Evolutionary conservation across 2,329 filamentous ascomycete species (phyloP).

Genomic region (Xylaria sp.): DNA sequence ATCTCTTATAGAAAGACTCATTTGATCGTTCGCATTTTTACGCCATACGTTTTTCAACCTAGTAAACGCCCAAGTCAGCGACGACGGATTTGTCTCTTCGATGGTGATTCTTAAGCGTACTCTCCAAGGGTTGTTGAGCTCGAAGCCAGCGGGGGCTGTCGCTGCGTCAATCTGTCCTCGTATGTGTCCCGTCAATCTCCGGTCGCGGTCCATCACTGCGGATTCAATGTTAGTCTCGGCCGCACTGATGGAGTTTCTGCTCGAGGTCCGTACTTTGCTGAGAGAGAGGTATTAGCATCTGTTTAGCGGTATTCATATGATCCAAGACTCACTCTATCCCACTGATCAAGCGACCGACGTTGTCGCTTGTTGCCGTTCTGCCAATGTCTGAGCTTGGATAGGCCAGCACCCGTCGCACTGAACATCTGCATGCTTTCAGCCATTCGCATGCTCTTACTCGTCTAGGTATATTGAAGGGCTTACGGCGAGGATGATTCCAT

Average conservation of each 20-base stretch:
- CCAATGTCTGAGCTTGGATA: constrained; percentile 52
- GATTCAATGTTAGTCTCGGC: constrained; percentile 17
- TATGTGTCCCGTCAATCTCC: constrained; percentile 53
- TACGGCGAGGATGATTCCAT: constrained; percentile 59
- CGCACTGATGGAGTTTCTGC: not conserved
- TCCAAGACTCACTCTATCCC: constrained; percentile 50
- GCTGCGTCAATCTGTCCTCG: constrained; percentile 54
- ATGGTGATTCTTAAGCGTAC: constrained; percentile 37
- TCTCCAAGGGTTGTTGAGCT: constrained; percentile 60
- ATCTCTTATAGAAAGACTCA: constrained; percentile 9
- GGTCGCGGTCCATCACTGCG: constrained; percentile 61
- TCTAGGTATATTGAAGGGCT: constrained; percentile 25
- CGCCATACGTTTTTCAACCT: constrained; percentile 51
- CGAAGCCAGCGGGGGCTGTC: constrained; percentile 54
- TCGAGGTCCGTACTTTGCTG: constrained; percentile 49
- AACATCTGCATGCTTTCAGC: constrained; percentile 51
- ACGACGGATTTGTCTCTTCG: not conserved
- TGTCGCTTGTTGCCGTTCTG: constrained; percentile 57
- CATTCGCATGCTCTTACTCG: constrained; percentile 9
- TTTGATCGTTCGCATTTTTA: constrained; percentile 29
- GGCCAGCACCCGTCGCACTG: constrained; percentile 52
- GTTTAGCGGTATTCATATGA: not conserved
- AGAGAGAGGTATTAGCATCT: constrained; percentile 30
- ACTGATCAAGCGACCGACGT: constrained; percentile 56
- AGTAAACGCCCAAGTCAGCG: constrained; percentile 12